These are phyloP conservation scores for Cytospora mali DNA, from an alignment of 2,329 filamentous ascomycete species.

Conservation along the genomic window DNA sequence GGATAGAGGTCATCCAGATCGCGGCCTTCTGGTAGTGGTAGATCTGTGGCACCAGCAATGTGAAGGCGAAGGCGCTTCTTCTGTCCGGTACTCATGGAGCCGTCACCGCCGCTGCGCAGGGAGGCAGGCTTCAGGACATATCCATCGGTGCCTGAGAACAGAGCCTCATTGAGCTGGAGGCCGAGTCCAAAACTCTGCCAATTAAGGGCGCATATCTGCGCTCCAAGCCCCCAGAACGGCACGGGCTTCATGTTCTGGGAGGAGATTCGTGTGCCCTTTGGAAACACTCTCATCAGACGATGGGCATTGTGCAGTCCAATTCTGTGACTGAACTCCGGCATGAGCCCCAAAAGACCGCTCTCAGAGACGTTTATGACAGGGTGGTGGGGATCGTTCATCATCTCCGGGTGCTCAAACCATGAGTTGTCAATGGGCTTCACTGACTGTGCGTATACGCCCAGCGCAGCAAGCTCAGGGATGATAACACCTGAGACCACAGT, in stretches of 20 bases:
- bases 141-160: conserved; percentile 66
- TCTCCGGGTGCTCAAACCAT: conserved; percentile 58
- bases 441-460: conserved; percentile 71
- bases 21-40: conserved; percentile 56
- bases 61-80: conserved; percentile 56
- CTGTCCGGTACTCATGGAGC: conserved; percentile 36
- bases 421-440: conserved; percentile 68
- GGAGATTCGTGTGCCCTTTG: conserved; percentile 69
- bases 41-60: conserved; percentile 63
- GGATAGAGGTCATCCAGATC: conserved; percentile 59
- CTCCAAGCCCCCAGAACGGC: conserved; percentile 67
- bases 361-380: conserved; percentile 73
- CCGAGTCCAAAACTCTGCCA: conserved; percentile 68
- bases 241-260: conserved; percentile 66
- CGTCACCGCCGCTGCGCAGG: conserved; percentile 58
- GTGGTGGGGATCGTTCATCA: conserved; percentile 62
- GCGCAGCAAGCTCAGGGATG: conserved; percentile 64
- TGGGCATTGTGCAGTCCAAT: conserved; percentile 64
- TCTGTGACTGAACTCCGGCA: conserved; percentile 49
- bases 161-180: conserved; percentile 69
- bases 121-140: conserved; percentile 67
- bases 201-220: conserved; percentile 71
- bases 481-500: conserved; percentile 50
- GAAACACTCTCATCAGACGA: conserved; percentile 71
- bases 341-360: conserved; percentile 54